Conservation (phyloP, 768 basidiomycete genomes). For the Trametes elegans region DNA sequence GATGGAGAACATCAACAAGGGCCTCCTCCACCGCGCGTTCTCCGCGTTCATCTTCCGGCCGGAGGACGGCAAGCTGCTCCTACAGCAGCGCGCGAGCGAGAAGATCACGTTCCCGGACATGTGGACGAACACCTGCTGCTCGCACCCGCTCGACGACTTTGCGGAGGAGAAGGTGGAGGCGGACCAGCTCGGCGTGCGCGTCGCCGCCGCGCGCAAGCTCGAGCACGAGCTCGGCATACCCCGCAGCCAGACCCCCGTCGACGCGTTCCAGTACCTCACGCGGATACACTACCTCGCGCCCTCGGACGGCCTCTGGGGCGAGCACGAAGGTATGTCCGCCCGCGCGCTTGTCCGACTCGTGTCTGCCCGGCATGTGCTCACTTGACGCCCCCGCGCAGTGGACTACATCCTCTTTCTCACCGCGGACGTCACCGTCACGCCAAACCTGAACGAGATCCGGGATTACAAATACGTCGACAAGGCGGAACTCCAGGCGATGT, state of each 20-base stretch:
- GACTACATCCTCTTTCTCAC: conserved; percentile 98
- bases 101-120: conserved; percentile 99
- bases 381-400: conserved; percentile 47
- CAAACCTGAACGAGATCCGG: conserved; percentile 90
- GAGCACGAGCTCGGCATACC: conserved; percentile 97
- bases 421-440: conserved; percentile 75
- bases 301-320: conserved; percentile 91
- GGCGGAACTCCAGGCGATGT: conserved; percentile 88
- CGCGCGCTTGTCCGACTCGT: not conserved
- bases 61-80: conserved; percentile 85
- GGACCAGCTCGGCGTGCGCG: conserved; percentile 78
- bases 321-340: conserved; percentile 83
- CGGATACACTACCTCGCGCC: conserved; percentile 98
- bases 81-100: conserved; percentile 95
- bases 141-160: conserved; percentile 93
- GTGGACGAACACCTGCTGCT: conserved; percentile 99
- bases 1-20: conserved; percentile 94
- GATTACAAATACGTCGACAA: conserved; percentile 91
- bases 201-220: conserved; percentile 93
- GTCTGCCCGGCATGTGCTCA: not conserved
- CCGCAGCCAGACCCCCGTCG: conserved; percentile 66
- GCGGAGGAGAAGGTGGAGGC: conserved; percentile 75
- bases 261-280: conserved; percentile 91
- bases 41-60: conserved; percentile 97
- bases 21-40: conserved; percentile 95